Evolutionary conservation across 495 filamentous ascomycete species (phyloP), one percentile per base, ranked within the genome.

Genomic region (Tuber aestivum): DNA sequence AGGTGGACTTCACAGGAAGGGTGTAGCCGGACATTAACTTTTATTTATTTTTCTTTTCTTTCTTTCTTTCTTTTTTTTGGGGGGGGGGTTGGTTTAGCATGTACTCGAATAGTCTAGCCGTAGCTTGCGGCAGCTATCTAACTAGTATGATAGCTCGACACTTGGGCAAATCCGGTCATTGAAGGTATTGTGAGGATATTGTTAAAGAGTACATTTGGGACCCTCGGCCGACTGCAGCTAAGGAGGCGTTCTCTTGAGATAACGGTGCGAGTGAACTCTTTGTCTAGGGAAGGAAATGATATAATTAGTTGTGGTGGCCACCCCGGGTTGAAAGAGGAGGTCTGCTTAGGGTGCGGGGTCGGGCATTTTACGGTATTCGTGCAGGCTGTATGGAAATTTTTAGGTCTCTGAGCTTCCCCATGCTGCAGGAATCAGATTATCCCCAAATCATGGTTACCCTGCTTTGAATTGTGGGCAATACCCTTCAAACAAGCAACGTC

Each of bases 1-100:
- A 81, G 72, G 75, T 81, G 41, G 79, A 81, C 70, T 81, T 81
- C 48, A 81, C 79, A 10, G 50, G 50, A 27, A 61, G 14, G n/a
- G n/a, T 27, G 50, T 61, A 61, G 75, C 78, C 27, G 80, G 18
- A 48, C 75, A 65, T 72, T 81, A 3, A 61, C 48, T 35, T 27
- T 35, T 2, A 37, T 42, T 42, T 10, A 9, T 20, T 70, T 37
- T 23, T 27, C 35, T 16, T 73, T 9, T 9, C 1, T 41, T n/a
- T 41, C n/a, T n/a, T n/a, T n/a, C n/a, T n/a, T n/a, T n/a, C n/a
- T n/a, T n/a, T n/a, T n/a, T n/a, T n/a, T n/a, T n/a, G n/a, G 38
- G 38, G 38, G 38, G 6, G 23, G 71, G 37, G 41, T 44, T 23
- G 56, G 9, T 14, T 61, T 32, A 69, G 70, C 44, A 41, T 69